These are phyloP conservation scores for Effrenium voratum DNA, from an alignment of 73 alveolate species.

Conservation along the genomic window DNA sequence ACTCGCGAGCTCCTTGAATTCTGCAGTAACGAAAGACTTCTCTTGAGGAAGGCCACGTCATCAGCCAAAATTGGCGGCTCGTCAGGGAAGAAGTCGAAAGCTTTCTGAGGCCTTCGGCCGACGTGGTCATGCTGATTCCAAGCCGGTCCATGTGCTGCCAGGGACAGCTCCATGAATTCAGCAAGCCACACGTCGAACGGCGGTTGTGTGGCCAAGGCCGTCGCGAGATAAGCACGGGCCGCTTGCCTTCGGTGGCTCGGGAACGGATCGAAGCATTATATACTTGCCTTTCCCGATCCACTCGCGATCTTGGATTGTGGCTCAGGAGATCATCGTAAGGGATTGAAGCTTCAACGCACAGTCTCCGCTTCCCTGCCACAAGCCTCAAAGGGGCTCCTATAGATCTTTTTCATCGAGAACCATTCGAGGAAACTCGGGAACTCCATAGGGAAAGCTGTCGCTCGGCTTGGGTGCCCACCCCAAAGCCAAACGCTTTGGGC, in stretches of 20 bases:
- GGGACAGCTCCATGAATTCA: neutral
- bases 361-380: slow-evolving; percentile 22
- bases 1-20: too few species aligned
- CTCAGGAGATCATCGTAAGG: neutral
- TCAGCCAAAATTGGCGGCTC: neutral
- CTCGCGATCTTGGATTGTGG: neutral
- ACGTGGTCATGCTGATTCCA: neutral
- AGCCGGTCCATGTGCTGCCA: neutral
- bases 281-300: neutral
- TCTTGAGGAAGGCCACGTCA: neutral
- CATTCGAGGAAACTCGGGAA: neutral
- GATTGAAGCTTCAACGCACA: neutral
- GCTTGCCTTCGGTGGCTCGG: neutral
- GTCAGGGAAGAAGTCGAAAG: neutral
- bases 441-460: neutral
- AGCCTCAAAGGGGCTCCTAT: neutral
- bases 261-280: neutral
- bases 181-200: neutral
- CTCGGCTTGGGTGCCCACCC: neutral
- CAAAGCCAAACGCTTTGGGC: slow-evolving; percentile 2
- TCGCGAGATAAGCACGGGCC: neutral
- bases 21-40: neutral
- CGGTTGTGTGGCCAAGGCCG: neutral
- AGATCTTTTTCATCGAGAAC: neutral
- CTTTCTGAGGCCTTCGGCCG: neutral